Percentiles rank a stretch among this genome's conserved stretches.
These are phyloP conservation scores for Hypomontagnella submonticulosa DNA, from an alignment of 495 filamentous ascomycete species.

Conservation along the genomic window DNA sequence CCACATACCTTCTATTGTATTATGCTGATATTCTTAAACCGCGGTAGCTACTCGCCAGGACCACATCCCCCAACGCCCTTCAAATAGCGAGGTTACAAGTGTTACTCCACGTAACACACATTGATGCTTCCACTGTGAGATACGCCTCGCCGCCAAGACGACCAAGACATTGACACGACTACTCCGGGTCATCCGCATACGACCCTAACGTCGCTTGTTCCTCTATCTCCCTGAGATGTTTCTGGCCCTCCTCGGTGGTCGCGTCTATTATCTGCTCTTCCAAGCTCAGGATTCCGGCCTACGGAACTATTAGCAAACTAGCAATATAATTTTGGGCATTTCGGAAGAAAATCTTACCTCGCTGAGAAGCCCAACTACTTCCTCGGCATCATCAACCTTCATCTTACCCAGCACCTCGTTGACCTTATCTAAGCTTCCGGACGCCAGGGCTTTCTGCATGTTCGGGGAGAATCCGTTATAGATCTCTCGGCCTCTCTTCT, in stretches of 20 bases:
- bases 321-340: neutral
- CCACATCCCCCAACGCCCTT: neutral
- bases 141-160: neutral
- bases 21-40: slow-evolving; percentile 1
- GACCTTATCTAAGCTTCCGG: slow-evolving; percentile 88
- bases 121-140: slow-evolving; percentile 4
- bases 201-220: slow-evolving; percentile 53
- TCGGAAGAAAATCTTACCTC: slow-evolving; percentile 62
- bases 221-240: slow-evolving; percentile 82
- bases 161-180: slow-evolving; percentile 11
- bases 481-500: slow-evolving; percentile 73
- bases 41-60: no score
- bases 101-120: neutral
- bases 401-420: slow-evolving; percentile 97
- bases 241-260: slow-evolving; percentile 89
- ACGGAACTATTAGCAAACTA: slow-evolving; percentile 22
- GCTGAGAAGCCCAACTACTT: slow-evolving; percentile 83
- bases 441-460: slow-evolving; percentile 82
- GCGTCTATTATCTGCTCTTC: slow-evolving; percentile 95
- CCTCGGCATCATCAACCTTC: slow-evolving; percentile 92
- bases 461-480: slow-evolving; percentile 87
- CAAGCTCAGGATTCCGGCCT: slow-evolving; percentile 89
- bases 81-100: neutral
- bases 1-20: slow-evolving; percentile 1
- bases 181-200: slow-evolving; percentile 53